Evolutionary conservation across 2,329 filamentous ascomycete genomes (phyloP), one percentile per base, ranked within the genome.

Genomic region (Claviceps citrina): DNA sequence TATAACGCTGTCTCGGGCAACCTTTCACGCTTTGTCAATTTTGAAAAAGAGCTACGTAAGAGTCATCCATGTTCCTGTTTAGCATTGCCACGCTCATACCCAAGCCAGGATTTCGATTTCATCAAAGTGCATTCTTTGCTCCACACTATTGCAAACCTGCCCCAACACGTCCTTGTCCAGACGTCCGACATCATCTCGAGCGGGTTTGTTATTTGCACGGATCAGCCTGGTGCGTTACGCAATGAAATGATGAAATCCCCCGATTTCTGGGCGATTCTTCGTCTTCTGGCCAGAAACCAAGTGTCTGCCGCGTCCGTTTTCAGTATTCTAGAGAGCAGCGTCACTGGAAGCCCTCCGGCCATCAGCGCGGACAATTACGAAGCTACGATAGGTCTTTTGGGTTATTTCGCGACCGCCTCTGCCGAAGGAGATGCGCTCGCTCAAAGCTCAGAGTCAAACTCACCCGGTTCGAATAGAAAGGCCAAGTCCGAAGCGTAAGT

Each of bases 351-450:
- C n/a, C 80, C 80, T 15, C 78, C 83, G 12, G 82, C 87, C 5
- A 83, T 98, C 38, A 89, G 86, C 44, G 84, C 87, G 19, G 91
- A 96, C 54, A 98, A 98, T 51, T 98, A 96, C 52, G 86, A 95
- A 54, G 79, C 84, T 18, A 82, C 84, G 3, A 79, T 98, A 40
- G 70, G 73, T 24, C 67, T 98, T 18, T 71, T 95, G 19, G 93
- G 93, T 50, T 82, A 89, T 45, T 96, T 96, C 59, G 85, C 91
- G 3, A 82, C 81, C 6, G 81, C 83, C 22, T 87, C 81, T 34
- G 83, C 79, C 49, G 67, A 87, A 8, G 81, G 79, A 7, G 76
- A 80, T 8, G 61, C 71, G 3, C 67, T 77, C 27, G 81, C 93
- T 56, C 80, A 84, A 48, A 72, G 76, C 47, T 65, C 71, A 40